Conservation (phyloP, 768 basidiomycete species). For the Phaeotremella fagi region DNA sequence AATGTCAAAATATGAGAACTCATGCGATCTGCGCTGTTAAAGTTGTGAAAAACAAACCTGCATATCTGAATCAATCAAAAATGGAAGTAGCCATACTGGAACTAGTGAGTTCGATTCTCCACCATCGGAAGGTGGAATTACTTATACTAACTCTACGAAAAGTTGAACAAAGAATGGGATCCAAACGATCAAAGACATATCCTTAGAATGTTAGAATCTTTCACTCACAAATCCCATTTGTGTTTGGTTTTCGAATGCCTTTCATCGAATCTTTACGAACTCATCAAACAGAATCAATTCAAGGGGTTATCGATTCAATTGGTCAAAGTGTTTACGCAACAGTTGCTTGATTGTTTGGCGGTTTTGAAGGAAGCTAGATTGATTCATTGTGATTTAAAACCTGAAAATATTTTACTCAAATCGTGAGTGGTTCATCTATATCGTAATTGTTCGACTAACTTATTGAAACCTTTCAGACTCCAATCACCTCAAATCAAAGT, state of each 20-base stretch:
- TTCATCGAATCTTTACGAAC: slow-evolving; percentile 94
- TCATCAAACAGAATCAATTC: slow-evolving; percentile 99
- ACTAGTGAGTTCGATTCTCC: slow-evolving; percentile 62
- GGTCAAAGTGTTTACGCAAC: slow-evolving; percentile 97
- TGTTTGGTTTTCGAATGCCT: slow-evolving; percentile 97
- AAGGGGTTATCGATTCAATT: slow-evolving; percentile 93
- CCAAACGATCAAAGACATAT: slow-evolving; percentile 95
- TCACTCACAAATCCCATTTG: slow-evolving; percentile 92
- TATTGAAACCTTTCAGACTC: slow-evolving; percentile 54
- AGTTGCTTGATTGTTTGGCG: slow-evolving; percentile 84
- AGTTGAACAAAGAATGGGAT: slow-evolving; percentile 93
- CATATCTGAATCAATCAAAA: slow-evolving; percentile 99
- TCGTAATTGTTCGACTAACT: slow-evolving; percentile 18
- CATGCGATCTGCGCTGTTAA: slow-evolving; percentile 99
- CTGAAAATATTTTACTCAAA: slow-evolving; percentile 95
- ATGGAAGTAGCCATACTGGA: slow-evolving; percentile 99
- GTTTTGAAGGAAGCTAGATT: slow-evolving; percentile 91
- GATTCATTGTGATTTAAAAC: slow-evolving; percentile 98
- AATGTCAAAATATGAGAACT: slow-evolving; percentile 99
- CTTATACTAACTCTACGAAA: slow-evolving; percentile 7
- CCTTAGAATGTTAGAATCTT: slow-evolving; percentile 86
- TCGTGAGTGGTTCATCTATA: slow-evolving; percentile 59
- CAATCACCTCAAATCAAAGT: slow-evolving; percentile 98
- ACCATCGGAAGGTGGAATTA: no score
- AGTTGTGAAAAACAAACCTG: slow-evolving; percentile 99